phyloP scores from a whole-genome alignment of 1,139 yeast species.

The Suhomyces choctaworum region DNA sequence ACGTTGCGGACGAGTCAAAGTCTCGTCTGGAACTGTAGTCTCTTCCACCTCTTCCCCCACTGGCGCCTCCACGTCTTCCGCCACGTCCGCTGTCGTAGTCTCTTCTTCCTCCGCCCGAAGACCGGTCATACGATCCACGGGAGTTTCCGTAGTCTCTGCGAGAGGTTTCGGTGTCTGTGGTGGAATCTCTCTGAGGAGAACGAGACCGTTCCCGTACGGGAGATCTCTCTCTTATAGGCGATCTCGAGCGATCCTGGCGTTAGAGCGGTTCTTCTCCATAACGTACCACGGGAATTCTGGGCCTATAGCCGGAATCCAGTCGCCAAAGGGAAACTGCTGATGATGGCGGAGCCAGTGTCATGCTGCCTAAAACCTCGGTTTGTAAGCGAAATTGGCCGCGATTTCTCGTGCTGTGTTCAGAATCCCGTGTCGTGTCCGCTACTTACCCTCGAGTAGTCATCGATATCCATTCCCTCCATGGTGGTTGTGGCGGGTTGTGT shows the following conservation, averaged over 20 bases:
- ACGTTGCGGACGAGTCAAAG: slow-evolving; percentile 23
- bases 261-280: too few relatives aligned
- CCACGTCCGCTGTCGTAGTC: slow-evolving; percentile 21
- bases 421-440: slow-evolving; percentile 3
- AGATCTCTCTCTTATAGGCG: slow-evolving; percentile 48
- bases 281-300: too few relatives aligned
- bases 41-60: slow-evolving; percentile 19
- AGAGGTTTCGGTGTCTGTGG: slow-evolving; percentile 18
- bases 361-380: too few relatives aligned
- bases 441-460: slow-evolving; percentile 56
- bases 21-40: slow-evolving; percentile 27
- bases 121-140: slow-evolving; percentile 21
- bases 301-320: too few relatives aligned
- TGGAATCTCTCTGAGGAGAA: slow-evolving; percentile 23
- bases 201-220: slow-evolving; percentile 46
- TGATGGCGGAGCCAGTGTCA: too few relatives aligned
- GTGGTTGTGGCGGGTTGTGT: slow-evolving; percentile 8
- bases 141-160: slow-evolving; percentile 28
- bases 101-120: slow-evolving; percentile 17
- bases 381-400: too few relatives aligned
- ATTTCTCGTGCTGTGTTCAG: not conserved
- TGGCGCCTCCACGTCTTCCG: slow-evolving; percentile 28
- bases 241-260: slow-evolving; percentile 48
- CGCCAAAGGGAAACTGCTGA: too few relatives aligned
- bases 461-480: slow-evolving; percentile 57